Conservation (phyloP, 441 rosid genomes). For the Corymbia calophylla region DNA sequence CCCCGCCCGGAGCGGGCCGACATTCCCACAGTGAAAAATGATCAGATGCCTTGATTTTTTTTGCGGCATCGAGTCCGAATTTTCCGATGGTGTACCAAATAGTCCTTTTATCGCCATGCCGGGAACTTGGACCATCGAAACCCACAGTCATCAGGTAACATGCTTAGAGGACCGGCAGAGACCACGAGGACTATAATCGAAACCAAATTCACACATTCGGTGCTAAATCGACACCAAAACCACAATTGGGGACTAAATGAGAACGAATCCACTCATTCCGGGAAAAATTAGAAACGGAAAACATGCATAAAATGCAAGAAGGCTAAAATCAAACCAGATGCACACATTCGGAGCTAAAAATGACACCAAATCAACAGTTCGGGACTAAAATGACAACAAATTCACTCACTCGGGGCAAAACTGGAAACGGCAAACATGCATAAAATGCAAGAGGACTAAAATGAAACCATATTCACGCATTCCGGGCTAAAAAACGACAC, state of each 20-base stretch:
- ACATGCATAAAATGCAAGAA: background rate
- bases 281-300: too few relatives aligned
- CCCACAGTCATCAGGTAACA: background rate
- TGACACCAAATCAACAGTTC: too few relatives aligned
- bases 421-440: background rate
- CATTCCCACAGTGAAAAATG: accelerated
- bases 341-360: background rate
- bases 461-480: too few relatives aligned
- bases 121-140: background rate
- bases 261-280: too few relatives aligned
- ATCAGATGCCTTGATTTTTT: background rate
- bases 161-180: background rate
- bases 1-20: accelerated
- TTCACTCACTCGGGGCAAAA: background rate
- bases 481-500: too few relatives aligned
- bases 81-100: accelerated
- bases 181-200: background rate
- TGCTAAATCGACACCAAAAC: too few relatives aligned
- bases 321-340: background rate
- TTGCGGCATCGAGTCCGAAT: background rate
- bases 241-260: too few relatives aligned
- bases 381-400: background rate
- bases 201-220: too few relatives aligned
- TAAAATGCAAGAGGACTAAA: background rate
- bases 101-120: accelerated